Percentiles rank a stretch among this genome's conserved stretches.
Conservation (phyloP, 176 grass and related monocot genomes). For the Echinochloa phyllopogon region DNA sequence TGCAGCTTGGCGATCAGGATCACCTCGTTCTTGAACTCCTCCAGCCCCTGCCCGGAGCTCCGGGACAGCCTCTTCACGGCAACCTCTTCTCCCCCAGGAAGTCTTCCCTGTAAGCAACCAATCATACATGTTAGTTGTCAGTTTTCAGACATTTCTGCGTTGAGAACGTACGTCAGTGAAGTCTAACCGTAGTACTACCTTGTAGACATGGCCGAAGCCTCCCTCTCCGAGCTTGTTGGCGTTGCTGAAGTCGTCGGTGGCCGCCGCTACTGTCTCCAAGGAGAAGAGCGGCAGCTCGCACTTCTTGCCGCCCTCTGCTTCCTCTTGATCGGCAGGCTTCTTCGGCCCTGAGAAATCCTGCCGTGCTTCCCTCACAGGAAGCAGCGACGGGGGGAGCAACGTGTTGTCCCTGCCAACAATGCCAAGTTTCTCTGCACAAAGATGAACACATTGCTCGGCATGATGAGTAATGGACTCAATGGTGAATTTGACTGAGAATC, state of each 20-base stretch:
- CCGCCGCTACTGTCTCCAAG: conserved; percentile 55
- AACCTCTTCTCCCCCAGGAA: conserved; percentile 49
- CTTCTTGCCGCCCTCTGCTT: conserved; percentile 50
- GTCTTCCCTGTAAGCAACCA: conserved; percentile 32
- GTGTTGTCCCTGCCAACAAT: background rate
- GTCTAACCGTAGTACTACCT: conserved; percentile 38
- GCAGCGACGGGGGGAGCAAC: background rate
- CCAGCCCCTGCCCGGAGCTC: conserved; percentile 61
- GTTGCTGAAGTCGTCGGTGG: conserved; percentile 67
- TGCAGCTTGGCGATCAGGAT: conserved; percentile 71
- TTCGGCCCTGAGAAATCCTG: conserved; percentile 49
- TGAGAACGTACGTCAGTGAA: background rate
- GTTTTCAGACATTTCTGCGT: background rate
- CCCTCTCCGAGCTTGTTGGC: conserved; percentile 84
- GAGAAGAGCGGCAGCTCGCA: conserved; percentile 69
- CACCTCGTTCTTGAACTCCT: conserved; percentile 81
- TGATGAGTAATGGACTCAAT: background rate
- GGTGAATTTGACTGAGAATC: background rate
- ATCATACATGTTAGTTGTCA: too few species aligned
- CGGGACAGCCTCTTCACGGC: conserved; percentile 75
- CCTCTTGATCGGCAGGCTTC: conserved; percentile 42
- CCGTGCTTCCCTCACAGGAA: background rate
- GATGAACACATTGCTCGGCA: background rate
- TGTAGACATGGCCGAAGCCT: conserved; percentile 91
- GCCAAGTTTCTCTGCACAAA: conserved; percentile 34